Conservation (phyloP, 2,329 filamentous ascomycete species). For the Xylariaceae sp. region DNA sequence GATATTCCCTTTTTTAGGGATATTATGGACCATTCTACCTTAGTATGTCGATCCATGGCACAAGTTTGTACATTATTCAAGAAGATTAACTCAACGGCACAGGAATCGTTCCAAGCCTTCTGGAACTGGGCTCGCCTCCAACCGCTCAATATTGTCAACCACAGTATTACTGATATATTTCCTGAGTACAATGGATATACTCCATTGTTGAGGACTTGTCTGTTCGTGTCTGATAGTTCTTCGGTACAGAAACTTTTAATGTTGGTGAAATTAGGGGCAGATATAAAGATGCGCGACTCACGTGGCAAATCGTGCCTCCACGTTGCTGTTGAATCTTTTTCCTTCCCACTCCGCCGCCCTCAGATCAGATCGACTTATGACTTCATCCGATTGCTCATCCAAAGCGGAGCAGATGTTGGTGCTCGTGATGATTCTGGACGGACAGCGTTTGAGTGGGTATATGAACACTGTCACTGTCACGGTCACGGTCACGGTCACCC, state of each 20-base stretch:
- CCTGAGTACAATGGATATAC: too few relatives aligned
- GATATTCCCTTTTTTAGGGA: too few relatives aligned
- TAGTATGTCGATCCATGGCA: too few relatives aligned
- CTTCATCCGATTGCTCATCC: background rate
- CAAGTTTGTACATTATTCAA: too few relatives aligned
- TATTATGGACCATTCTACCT: too few relatives aligned
- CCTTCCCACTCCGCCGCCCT: background rate
- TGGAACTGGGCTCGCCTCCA: too few relatives aligned
- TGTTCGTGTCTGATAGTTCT: background rate
- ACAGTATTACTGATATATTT: too few relatives aligned
- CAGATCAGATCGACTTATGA: background rate
- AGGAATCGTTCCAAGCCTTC: too few relatives aligned
- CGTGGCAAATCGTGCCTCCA: background rate
- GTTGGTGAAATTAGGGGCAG: background rate
- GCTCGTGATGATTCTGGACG: background rate
- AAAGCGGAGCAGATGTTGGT: background rate
- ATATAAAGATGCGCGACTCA: background rate
- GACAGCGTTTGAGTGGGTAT: slow-evolving; percentile 2
- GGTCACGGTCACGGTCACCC: too few relatives aligned
- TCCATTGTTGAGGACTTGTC: too few relatives aligned
- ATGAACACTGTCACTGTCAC: background rate
- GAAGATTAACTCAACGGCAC: too few relatives aligned
- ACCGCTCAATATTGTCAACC: too few relatives aligned
- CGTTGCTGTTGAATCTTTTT: background rate
- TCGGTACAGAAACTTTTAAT: background rate